A percentile compares a stretch with the other conserved stretches of the same genome.
Evolutionary conservation across 768 basidiomycete species (phyloP).

Genomic region (Termitomyces sp.): DNA sequence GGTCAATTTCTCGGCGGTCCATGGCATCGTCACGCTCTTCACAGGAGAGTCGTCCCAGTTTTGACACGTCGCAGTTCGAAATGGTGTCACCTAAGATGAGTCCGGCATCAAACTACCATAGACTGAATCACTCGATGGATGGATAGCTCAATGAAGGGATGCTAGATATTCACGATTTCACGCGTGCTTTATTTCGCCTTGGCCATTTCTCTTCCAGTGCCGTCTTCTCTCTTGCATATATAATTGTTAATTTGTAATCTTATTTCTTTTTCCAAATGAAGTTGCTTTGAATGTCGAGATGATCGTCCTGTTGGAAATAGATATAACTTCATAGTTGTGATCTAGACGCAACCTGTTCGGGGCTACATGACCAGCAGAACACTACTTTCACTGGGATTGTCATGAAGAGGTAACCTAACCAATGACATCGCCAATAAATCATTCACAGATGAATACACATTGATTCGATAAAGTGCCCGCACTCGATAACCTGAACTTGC

Average conservation of each 20-base stretch:
- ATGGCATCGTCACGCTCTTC: conserved; percentile 38
- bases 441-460: not conserved
- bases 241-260: not conserved
- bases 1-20: conserved; percentile 28
- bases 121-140: conserved; percentile 31
- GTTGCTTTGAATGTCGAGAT: not conserved
- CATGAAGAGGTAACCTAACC: not conserved
- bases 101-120: conserved; percentile 43
- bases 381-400: not conserved
- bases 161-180: not conserved
- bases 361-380: not conserved
- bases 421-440: no score
- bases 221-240: not conserved
- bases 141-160: conserved; percentile 12
- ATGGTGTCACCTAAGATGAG: conserved; percentile 49
- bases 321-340: not conserved
- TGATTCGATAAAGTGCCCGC: not conserved
- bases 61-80: conserved; percentile 65
- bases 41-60: conserved; percentile 41
- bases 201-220: not conserved
- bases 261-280: not conserved
- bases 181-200: not conserved
- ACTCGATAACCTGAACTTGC: not conserved
- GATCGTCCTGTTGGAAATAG: not conserved
- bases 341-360: not conserved